Evolutionary conservation across 2,329 filamentous ascomycete genomes (phyloP).

Genomic region (Fusarium brachygibbosum): DNA sequence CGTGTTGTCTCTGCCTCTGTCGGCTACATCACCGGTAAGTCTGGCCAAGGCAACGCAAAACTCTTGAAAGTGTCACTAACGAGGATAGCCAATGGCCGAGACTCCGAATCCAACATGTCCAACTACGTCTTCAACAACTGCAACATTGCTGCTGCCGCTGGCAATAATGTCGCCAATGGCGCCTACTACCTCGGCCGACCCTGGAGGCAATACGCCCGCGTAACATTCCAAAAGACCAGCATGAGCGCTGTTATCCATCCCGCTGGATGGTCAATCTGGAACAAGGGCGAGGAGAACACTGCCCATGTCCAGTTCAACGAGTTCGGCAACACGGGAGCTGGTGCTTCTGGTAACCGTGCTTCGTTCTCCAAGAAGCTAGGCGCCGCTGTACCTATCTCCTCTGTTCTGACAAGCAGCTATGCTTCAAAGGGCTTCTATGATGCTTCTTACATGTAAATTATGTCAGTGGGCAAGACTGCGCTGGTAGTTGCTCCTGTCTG

Average conservation of each 20-base stretch:
- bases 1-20: constrained; percentile 53
- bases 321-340: constrained; percentile 70
- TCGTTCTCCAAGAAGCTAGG: constrained; percentile 52
- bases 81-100: constrained; percentile 58
- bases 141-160: constrained; percentile 57
- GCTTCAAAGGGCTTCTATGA: constrained; percentile 41
- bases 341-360: constrained; percentile 62
- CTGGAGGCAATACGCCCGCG: constrained; percentile 62
- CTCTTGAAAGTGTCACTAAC: accelerated
- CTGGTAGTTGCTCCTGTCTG: too few relatives aligned
- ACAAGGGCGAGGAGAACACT: constrained; percentile 61
- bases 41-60: accelerated
- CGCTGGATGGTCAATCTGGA: constrained; percentile 71
- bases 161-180: constrained; percentile 54
- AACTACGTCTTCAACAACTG: constrained; percentile 64
- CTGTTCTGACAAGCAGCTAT: constrained; percentile 45
- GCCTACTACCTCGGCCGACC: constrained; percentile 64
- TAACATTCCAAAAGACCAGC: constrained; percentile 63
- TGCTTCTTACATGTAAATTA: constrained; percentile 36
- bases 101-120: constrained; percentile 51
- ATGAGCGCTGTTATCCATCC: constrained; percentile 70
- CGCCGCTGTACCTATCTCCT: constrained; percentile 52
- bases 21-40: constrained; percentile 60
- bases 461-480: accelerated
- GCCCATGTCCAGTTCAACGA: constrained; percentile 69